Evolutionary conservation across 2,329 filamentous ascomycete species (phyloP).

Genomic region (Endothia cerciana): DNA sequence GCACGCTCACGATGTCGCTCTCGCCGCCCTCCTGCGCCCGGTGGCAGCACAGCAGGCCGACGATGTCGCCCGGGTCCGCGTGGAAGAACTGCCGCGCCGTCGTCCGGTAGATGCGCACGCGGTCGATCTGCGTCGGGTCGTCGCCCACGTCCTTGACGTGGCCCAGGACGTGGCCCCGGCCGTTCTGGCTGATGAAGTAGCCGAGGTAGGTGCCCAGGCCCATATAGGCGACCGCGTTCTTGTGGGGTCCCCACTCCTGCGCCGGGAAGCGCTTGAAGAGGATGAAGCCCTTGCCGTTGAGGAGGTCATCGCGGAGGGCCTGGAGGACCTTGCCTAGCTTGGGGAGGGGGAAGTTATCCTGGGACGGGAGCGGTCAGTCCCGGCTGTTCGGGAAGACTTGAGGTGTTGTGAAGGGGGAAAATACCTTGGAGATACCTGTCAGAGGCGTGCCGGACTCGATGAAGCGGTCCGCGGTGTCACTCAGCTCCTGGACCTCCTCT

Average conservation of each 20-base stretch:
- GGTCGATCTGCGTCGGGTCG: constrained; percentile 79
- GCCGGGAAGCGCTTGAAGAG: constrained; percentile 87
- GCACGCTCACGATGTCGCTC: constrained; percentile 77
- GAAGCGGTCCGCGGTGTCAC: constrained; percentile 69
- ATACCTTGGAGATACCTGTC: constrained; percentile 62
- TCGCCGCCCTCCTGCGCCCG: constrained; percentile 81
- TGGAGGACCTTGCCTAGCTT: constrained; percentile 42
- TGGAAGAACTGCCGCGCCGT: constrained; percentile 87
- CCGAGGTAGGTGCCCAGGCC: constrained; percentile 83
- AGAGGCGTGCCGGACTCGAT: constrained; percentile 66
- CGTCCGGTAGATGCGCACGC: constrained; percentile 88
- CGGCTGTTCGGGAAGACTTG: background rate
- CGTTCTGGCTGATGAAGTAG: constrained; percentile 88
- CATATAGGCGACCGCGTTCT: constrained; percentile 89
- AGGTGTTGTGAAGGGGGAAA: background rate
- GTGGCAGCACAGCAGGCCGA: constrained; percentile 81
- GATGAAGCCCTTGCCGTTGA: constrained; percentile 88
- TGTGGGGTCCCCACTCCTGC: constrained; percentile 73
- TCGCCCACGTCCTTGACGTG: constrained; percentile 90
- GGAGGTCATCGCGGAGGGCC: constrained; percentile 46
- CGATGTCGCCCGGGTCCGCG: constrained; percentile 79
- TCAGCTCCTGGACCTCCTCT: constrained; percentile 70
- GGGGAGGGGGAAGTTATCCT: constrained; percentile 50
- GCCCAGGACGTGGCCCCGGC: constrained; percentile 80
- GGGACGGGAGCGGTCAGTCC: background rate